These are phyloP conservation scores for Naegleria fowleri DNA, from an alignment of 208 protist species.

Conservation along the genomic window DNA sequence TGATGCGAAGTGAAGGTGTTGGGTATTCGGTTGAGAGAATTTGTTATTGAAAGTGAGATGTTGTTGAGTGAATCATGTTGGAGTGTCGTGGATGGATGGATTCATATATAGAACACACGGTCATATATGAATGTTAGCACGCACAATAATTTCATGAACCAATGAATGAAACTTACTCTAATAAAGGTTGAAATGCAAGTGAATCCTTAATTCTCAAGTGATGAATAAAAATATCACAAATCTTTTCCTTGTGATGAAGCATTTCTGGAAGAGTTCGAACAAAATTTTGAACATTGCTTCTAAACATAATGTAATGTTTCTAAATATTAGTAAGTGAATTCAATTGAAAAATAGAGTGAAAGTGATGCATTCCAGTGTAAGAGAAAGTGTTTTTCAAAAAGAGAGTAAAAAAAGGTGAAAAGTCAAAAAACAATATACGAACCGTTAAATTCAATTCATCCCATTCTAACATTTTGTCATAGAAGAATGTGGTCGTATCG, in stretches of 20 bases:
- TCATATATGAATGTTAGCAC: too few species aligned
- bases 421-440: not conserved
- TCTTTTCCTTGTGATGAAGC: not conserved
- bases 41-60: too few species aligned
- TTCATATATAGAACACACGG: too few species aligned
- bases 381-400: too few species aligned
- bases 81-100: too few species aligned
- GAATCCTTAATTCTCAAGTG: conserved; percentile 21
- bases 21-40: too few species aligned
- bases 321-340: too few species aligned
- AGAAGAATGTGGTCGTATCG: not conserved
- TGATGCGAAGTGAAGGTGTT: not conserved
- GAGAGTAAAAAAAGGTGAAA: not conserved
- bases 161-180: conserved; percentile 24
- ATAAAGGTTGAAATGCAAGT: not conserved
- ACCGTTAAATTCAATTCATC: not conserved
- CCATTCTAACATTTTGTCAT: not conserved
- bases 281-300: not conserved
- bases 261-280: conserved; percentile 22
- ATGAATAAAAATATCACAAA: not conserved
- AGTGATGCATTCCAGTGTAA: too few species aligned
- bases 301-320: conserved; percentile 1
- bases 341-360: too few species aligned
- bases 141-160: too few species aligned
- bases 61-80: too few species aligned